phyloP scores from a whole-genome alignment of 768 basidiomycete species.

The Mrakia blollopis region DNA sequence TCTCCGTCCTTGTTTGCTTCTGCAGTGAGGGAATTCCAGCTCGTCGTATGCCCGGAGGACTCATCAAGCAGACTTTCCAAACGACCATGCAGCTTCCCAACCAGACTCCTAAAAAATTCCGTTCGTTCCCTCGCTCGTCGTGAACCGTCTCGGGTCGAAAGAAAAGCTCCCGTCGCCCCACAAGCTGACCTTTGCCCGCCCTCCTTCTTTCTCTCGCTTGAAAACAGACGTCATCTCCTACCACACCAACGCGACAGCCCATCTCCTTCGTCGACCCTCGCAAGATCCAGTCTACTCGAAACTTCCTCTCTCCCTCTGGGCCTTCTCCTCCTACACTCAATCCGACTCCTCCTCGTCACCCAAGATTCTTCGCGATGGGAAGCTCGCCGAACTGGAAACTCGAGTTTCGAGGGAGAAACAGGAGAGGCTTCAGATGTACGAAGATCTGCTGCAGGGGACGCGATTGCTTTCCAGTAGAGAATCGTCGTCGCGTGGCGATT shows the following conservation, averaged over 20 bases:
- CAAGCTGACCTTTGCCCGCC: not conserved
- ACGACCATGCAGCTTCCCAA: constrained; percentile 35
- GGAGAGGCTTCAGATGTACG: constrained; percentile 2
- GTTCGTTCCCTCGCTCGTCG: not conserved
- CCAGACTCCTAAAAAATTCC: constrained; percentile 10
- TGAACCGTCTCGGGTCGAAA: not conserved
- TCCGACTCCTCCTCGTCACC: not conserved
- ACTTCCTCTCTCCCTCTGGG: not conserved
- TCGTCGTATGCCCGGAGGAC: constrained; percentile 32
- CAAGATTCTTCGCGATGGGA: not conserved
- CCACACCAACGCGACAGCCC: not conserved
- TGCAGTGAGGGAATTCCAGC: constrained; percentile 18
- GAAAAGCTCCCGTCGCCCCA: not conserved
- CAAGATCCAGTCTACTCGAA: not conserved
- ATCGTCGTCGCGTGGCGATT: not conserved
- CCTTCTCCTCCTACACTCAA: not conserved
- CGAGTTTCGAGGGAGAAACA: not conserved
- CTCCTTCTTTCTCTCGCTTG: not conserved
- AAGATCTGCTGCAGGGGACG: not conserved
- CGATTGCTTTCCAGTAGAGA: not conserved
- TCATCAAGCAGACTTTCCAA: constrained; percentile 44
- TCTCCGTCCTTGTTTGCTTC: constrained; percentile 16
- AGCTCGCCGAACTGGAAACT: not conserved
- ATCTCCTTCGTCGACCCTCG: constrained; percentile 9
- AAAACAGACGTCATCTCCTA: constrained; percentile 26